Evolutionary conservation across 2,329 filamentous ascomycete genomes (phyloP), one percentile per base, ranked within the genome.

Genomic region (Xylaria sp.): DNA sequence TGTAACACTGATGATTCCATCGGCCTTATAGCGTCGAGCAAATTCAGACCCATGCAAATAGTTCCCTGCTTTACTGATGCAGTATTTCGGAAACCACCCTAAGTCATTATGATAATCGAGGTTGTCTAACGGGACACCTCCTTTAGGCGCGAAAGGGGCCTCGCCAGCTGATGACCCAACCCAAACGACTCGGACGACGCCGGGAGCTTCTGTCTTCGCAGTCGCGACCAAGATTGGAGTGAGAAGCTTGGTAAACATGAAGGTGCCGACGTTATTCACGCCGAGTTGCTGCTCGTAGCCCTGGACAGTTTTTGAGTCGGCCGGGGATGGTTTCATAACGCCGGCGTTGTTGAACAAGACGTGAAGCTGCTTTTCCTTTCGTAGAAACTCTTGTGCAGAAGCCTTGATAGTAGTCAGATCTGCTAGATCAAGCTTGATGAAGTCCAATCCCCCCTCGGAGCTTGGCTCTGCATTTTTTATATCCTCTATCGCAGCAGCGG

Each of bases 321-420:
- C 17, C 6, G 49, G 42, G n/a, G 27, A 29, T 15, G 53, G 31
- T 29, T 61, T 57, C 60, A 57, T 64, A 7, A 82, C 77, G 33
- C 77, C 78, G 22, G 79, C 79, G 64, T 78, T 79, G 61, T 78
- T 78, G 70, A 76, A 80, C 0, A 83, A 73, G 5, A 81, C 78
- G 68, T 83, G 72, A 0, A 83, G 74, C 38, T 71, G 72, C 1
- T 61, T 45, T 66, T 83, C 81, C 27, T 69, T 72, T 0, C 61
- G 53, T 0, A 79, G 64, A 63, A 83, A 82, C 3, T 74, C 68
- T 7, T 79, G 61, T 0, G 76, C 81, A 2, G 79, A 75, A 0
- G 67, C 63, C 62, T 81, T 80, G 66, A 81, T 77, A 2, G 75
- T 78, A 15, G 68, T 71, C 0, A 82, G 72, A 61, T 81, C 79